Base-by-base conservation (phyloP, 495 filamentous ascomycete genomes). In the Penicillium paradoxum region DNA sequence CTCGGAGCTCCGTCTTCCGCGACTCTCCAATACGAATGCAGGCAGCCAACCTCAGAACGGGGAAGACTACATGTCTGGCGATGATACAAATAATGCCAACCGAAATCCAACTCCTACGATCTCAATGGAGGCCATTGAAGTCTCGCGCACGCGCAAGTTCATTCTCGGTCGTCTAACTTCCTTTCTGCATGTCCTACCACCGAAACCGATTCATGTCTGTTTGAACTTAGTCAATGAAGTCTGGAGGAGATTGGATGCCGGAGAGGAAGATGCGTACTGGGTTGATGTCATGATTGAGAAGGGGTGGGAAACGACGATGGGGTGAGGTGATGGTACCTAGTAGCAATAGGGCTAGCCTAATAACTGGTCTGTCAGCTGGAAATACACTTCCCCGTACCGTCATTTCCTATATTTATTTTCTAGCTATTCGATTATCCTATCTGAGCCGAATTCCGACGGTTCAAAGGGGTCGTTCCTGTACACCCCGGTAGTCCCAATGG, bases 271-370 rank as follows among this genome's bases (percentile, higher is more conserved):
- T 40, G 55, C 58, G 19, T 75, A 74, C 59, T 83, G 79, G 79
- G 73, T 83, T 54, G 79, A 83, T 65, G 72, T 83, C 18, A 79
- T 81, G 76, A 72, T 79, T 51, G 75, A 81, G 57, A 78, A 76
- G 38, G 74, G 75, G 14, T 81, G 79, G 78, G 72, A 79, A 59
- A 81, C 79, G 7, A 79, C 78, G 2, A 81, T 83, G 77, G 79
- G 79, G 2, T 79, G 58, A 65, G 27, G 44, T 27, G 22, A 5
- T 33, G 36, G n/a, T 27, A 27, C 24, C 7, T 27, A 27, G 3
- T 27, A n/a, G n/a, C n/a, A n/a, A n/a, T n/a, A n/a, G n/a, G n/a
- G n/a, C n/a, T n/a, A n/a, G n/a, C n/a, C n/a, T n/a, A n/a, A n/a
- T n/a, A n/a, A n/a, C n/a, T n/a, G n/a, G n/a, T n/a, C n/a, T n/a